Evolutionary conservation across 2,329 filamentous ascomycete species (phyloP), one percentile per base, ranked within the genome.

Genomic region (Trichoderma citrinoviride): DNA sequence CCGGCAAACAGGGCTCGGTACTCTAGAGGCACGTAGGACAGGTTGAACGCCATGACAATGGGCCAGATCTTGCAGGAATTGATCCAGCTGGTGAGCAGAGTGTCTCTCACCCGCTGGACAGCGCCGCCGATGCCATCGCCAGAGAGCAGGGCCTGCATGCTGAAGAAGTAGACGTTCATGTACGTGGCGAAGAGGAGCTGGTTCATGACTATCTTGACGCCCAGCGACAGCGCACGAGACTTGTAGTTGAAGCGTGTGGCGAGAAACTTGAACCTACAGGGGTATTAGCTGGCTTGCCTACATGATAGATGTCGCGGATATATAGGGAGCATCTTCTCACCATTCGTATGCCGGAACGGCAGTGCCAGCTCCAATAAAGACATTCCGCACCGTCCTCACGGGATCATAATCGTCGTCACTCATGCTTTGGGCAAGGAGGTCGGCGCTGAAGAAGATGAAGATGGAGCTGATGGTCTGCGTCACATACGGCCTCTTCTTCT

Each of bases 1-100:
- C 91, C 92, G 0, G 90, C 87, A 70, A 97, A 95, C 17, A 96
- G 83, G 70, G 87, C 91, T 57, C 93, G 82, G 76, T 92, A 94
- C 73, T 94, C 87, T 54, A 92, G 81, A 27, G 88, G 86, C 5
- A 97, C 80, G 72, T 92, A 95, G n/a, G 90, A 87, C 73, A 97
- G 96, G 75, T 84, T 93, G 73, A 97, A 89, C 0, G 92, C 92
- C 15, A 90, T 96, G 17, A 96, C 90, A 0, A 87, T 87, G 0
- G 93, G 94, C 93, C 93, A 97, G 25, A 97, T 77, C 79, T 96
- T 96, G 75, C 88, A 87, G 66, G 89, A 91, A 75, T 95, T 97
- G 73, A 87, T 75, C 73, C 91, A 86, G 73, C 89, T 93, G 25
- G 84, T 82, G 0, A 93, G 92, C 0, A 97, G 89, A 0, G 93